phyloP scores from a whole-genome alignment of 768 basidiomycete species.

The Serpula lacrymans region DNA sequence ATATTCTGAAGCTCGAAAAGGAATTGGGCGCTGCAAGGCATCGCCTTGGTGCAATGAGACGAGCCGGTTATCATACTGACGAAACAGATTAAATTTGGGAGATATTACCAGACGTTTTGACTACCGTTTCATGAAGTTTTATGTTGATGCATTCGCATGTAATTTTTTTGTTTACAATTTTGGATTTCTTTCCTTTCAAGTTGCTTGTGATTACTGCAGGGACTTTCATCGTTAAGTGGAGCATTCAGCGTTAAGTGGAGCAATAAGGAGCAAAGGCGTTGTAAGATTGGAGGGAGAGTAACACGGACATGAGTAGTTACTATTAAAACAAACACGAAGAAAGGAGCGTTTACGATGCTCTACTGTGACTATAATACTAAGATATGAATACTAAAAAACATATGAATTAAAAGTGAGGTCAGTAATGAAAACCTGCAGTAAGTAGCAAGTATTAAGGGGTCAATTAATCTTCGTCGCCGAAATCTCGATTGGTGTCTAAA shows the following conservation, averaged over 20 bases:
- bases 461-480: conserved; percentile 37
- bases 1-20: conserved; percentile 94
- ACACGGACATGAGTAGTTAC: conserved; percentile 4
- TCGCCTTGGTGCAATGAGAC: conserved; percentile 78
- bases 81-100: conserved; percentile 64
- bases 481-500: conserved; percentile 35
- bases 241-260: background rate
- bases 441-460: background rate
- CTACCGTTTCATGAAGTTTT: conserved; percentile 9
- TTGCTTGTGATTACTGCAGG: too few species aligned
- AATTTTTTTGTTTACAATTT: conserved; percentile 6
- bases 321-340: conserved; percentile 14
- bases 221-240: background rate
- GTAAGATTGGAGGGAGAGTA: background rate
- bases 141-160: conserved; percentile 4
- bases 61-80: conserved; percentile 86
- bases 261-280: background rate
- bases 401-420: conserved; percentile 9
- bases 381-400: conserved; percentile 13
- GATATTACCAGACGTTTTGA: conserved; percentile 14
- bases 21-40: conserved; percentile 86
- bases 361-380: too few species aligned
- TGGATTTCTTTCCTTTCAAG: conserved; percentile 14
- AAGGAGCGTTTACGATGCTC: too few species aligned
- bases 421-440: conserved; percentile 1